These are phyloP conservation scores for Melaleuca quinquenervia DNA, from an alignment of 345 rosid genomes.

Conservation along the genomic window DNA sequence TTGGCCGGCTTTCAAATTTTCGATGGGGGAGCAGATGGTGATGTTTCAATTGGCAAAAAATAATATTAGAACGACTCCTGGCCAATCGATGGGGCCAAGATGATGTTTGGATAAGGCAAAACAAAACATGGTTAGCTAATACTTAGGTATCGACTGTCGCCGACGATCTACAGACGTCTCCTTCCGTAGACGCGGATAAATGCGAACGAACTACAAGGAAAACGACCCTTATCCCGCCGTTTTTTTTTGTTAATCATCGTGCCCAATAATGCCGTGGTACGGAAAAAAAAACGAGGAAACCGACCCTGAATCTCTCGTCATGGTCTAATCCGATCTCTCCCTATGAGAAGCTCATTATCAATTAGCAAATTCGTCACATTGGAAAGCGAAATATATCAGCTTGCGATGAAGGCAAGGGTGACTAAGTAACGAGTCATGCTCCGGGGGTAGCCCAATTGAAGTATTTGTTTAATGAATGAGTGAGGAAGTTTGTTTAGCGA, in stretches of 20 bases:
- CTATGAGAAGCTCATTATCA: not conserved
- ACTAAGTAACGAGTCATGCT: not conserved
- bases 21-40: not conserved
- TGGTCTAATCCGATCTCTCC: not conserved
- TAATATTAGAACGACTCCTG: not conserved
- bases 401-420: not conserved
- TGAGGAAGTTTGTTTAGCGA: accelerated
- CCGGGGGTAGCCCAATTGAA: not conserved
- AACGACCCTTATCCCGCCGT: no score
- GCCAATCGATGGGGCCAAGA: not conserved
- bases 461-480: not conserved
- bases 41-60: not conserved
- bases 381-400: not conserved
- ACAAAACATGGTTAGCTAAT: not conserved
- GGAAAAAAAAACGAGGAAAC: not conserved
- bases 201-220: not conserved
- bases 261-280: not conserved
- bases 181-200: not conserved
- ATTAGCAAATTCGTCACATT: not conserved
- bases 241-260: not conserved
- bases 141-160: not conserved
- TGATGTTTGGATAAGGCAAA: not conserved
- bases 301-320: not conserved
- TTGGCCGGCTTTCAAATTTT: not conserved
- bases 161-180: not conserved